These are phyloP conservation scores for Clarireedia hainanense DNA, from an alignment of 2,329 filamentous ascomycete genomes.

Conservation along the genomic window DNA sequence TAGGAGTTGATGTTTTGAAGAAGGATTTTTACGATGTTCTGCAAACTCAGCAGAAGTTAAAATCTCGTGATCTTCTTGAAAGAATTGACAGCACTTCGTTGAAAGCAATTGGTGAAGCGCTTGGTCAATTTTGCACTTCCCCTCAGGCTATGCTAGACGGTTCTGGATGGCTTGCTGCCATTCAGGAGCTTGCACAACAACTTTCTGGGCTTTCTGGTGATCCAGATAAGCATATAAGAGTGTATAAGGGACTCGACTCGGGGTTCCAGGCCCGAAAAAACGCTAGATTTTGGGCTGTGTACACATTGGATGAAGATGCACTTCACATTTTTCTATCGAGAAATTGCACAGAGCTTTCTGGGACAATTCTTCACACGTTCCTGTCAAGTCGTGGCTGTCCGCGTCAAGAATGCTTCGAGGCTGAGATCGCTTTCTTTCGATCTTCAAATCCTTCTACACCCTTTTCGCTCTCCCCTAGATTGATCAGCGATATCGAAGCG, in stretches of 20 bases:
- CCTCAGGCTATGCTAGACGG: slow-evolving; percentile 21
- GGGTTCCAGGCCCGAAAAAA: slow-evolving; percentile 30
- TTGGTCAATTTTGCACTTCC: not conserved
- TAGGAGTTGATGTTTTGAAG: slow-evolving; percentile 35
- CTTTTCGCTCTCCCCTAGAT: slow-evolving; percentile 27
- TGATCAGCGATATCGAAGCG: slow-evolving; percentile 35
- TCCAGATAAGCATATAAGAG: slow-evolving; percentile 27
- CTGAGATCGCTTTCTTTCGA: slow-evolving; percentile 31
- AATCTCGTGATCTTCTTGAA: slow-evolving; percentile 7
- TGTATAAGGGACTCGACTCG: slow-evolving; percentile 32
- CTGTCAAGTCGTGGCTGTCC: slow-evolving; percentile 32
- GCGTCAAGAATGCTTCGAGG: slow-evolving; percentile 29
- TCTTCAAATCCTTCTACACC: not conserved
- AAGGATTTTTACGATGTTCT: slow-evolving; percentile 38
- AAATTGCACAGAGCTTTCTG: slow-evolving; percentile 27
- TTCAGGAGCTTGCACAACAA: slow-evolving; percentile 17
- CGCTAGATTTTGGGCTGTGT: slow-evolving; percentile 31
- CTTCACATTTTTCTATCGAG: slow-evolving; percentile 33
- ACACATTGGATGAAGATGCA: slow-evolving; percentile 16
- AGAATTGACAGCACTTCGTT: not conserved
- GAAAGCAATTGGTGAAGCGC: slow-evolving; percentile 1
- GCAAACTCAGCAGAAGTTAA: slow-evolving; percentile 32
- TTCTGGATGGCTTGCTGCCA: slow-evolving; percentile 13
- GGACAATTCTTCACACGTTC: slow-evolving; percentile 32
- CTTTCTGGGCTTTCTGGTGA: slow-evolving; percentile 8